Conservation (phyloP, 2,329 filamentous ascomycete species). For the Verticillium longisporum region DNA sequence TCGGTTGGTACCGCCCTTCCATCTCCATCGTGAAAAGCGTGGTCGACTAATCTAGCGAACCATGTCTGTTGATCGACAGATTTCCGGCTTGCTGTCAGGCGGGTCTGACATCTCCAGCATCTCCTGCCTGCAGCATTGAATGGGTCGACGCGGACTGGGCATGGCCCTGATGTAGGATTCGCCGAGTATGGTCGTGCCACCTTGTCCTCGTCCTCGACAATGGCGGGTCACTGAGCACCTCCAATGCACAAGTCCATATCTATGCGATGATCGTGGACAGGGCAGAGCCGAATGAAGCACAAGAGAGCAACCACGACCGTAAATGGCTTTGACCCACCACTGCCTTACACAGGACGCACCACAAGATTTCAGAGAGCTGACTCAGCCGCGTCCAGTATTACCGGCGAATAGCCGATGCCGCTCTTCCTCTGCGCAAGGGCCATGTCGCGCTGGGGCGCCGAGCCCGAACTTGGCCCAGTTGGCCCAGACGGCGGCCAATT, state of each 20-base stretch:
- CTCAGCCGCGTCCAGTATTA: neutral
- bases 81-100: neutral
- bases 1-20: neutral
- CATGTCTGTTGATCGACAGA: neutral
- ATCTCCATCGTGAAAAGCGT: neutral
- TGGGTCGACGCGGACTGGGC: neutral
- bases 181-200: neutral
- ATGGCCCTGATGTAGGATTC: neutral
- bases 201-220: too few relatives aligned
- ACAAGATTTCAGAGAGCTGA: neutral
- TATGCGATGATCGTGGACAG: neutral
- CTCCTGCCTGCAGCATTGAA: neutral
- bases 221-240: too few relatives aligned
- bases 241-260: neutral
- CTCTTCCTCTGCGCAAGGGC: conserved; percentile 15
- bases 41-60: neutral
- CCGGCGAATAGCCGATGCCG: neutral
- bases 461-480: conserved; percentile 6
- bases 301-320: neutral
- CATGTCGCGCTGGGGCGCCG: conserved; percentile 11
- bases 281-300: neutral
- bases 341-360: too few relatives aligned
- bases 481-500: conserved; percentile 19
- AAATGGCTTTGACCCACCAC: neutral
- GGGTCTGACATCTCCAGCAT: neutral